phyloP scores from a whole-genome alignment of 441 rosid species.

The Syzygium malaccense region DNA sequence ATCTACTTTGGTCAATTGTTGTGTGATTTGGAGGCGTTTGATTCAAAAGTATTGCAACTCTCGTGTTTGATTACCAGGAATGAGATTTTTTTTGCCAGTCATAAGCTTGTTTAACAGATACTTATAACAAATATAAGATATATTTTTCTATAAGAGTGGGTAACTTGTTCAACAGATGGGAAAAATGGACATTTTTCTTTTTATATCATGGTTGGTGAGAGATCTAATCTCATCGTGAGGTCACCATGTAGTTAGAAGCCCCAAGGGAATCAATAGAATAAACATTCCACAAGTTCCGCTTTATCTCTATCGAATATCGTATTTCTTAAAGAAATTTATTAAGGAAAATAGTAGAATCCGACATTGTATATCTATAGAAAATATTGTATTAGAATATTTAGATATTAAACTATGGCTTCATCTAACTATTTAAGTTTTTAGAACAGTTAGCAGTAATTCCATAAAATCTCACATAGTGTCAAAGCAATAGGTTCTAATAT shows the following conservation, averaged over 20 bases:
- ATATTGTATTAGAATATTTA: background rate
- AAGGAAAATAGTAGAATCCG: background rate
- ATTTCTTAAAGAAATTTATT: background rate
- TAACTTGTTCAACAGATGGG: background rate
- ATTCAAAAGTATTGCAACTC: background rate
- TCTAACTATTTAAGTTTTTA: no score
- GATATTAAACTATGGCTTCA: no score
- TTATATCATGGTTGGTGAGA: background rate
- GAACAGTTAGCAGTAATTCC: no score
- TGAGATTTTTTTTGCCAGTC: background rate
- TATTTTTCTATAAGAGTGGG: background rate
- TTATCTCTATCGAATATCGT: background rate
- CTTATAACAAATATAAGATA: background rate
- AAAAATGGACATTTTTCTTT: background rate
- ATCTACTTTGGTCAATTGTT: background rate
- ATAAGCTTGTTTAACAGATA: background rate
- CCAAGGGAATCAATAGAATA: background rate
- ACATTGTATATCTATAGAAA: fast-evolving
- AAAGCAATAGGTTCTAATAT: no score
- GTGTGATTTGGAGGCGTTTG: fast-evolving
- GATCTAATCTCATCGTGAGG: background rate
- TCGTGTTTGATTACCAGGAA: background rate
- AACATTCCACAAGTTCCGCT: background rate
- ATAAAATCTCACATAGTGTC: no score
- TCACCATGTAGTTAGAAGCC: background rate